A percentile compares a stretch with the other conserved stretches of the same genome.
These are phyloP conservation scores for Arctium lappa DNA, from an alignment of 129 eudicot genomes.

Conservation along the genomic window DNA sequence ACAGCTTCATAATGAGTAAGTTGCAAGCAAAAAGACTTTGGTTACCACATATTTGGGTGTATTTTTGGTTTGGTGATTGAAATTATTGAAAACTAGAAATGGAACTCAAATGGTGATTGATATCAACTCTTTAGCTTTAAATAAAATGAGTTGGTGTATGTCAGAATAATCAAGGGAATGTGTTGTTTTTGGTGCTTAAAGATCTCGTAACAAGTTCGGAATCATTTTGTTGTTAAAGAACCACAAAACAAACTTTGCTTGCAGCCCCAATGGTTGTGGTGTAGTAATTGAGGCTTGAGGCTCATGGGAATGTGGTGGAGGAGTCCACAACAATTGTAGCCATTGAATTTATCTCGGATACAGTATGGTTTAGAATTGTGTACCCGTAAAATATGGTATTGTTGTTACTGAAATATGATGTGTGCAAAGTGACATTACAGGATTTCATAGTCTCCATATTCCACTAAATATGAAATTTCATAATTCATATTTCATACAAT, in stretches of 20 bases:
- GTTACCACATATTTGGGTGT: slow-evolving; percentile 5
- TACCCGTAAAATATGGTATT: no score
- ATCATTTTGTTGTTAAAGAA: no score
- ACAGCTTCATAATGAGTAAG: background rate
- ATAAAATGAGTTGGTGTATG: background rate
- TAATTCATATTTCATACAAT: no score
- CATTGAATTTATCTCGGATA: no score
- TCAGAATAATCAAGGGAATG: background rate
- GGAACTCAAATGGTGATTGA: background rate
- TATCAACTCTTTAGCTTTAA: background rate
- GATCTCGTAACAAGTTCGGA: background rate
- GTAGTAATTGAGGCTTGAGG: no score
- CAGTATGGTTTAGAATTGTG: no score
- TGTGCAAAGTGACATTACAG: background rate
- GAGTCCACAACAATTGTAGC: no score
- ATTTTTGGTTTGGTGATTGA: background rate
- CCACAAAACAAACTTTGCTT: no score
- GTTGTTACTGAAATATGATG: no score
- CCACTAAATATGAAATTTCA: no score
- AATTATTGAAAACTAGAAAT: background rate
- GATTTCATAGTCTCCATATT: background rate
- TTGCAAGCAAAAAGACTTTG: background rate
- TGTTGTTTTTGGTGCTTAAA: background rate
- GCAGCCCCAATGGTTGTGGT: no score
- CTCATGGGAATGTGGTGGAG: no score